Evolutionary conservation across 1,284 basidiomycete genomes (phyloP).

Genomic region (Rhodotorula sp.): DNA sequence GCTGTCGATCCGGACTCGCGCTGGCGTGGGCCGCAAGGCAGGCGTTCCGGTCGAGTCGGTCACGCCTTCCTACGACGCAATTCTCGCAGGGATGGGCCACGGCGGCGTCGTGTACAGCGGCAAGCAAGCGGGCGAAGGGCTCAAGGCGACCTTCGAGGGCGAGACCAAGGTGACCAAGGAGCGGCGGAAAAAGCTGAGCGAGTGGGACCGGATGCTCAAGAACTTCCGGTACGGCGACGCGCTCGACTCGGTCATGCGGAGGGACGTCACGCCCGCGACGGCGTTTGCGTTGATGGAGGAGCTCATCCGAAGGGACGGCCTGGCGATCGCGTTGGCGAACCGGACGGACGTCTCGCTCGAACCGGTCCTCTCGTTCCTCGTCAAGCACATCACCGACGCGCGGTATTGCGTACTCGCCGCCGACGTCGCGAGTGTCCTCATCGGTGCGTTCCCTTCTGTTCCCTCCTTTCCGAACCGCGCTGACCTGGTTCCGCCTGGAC

Average conservation of each 20-base stretch:
- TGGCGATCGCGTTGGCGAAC: constrained; percentile 79
- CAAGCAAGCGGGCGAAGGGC: constrained; percentile 37
- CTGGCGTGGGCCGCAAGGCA: constrained; percentile 26
- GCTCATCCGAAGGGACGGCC: constrained; percentile 85
- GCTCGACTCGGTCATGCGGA: constrained; percentile 76
- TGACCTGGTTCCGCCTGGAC: constrained; percentile 46
- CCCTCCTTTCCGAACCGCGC: background rate
- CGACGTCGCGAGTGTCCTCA: constrained; percentile 75
- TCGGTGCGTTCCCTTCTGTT: constrained; percentile 62
- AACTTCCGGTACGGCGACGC: constrained; percentile 93
- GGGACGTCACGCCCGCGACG: constrained; percentile 77
- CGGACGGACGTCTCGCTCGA: constrained; percentile 93
- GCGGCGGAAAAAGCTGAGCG: constrained; percentile 69
- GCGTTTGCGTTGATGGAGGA: constrained; percentile 92
- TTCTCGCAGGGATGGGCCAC: constrained; percentile 35
- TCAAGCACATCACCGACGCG: constrained; percentile 84
- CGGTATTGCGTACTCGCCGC: constrained; percentile 85
- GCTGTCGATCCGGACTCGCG: constrained; percentile 59
- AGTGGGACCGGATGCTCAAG: constrained; percentile 88
- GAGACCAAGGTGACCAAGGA: constrained; percentile 52
- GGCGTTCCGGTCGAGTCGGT: constrained; percentile 30
- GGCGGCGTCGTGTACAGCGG: constrained; percentile 36
- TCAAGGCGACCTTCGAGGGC: constrained; percentile 36
- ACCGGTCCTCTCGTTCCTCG: constrained; percentile 78
- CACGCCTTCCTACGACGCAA: constrained; percentile 33